Base-by-base conservation (phyloP, 768 basidiomycete species). In the Boletus fagicola region DNA sequence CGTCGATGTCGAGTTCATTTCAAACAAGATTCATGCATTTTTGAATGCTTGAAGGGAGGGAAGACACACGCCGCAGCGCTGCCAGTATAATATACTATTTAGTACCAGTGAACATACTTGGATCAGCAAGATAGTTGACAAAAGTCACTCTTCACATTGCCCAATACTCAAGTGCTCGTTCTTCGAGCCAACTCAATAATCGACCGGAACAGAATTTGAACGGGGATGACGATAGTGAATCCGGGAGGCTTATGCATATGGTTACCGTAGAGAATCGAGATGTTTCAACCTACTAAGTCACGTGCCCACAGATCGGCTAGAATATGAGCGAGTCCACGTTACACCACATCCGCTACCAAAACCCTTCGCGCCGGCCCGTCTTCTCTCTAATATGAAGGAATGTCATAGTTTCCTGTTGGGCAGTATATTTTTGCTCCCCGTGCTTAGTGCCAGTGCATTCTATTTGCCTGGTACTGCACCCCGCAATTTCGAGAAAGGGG, bases 381-480 rank as follows among this genome's bases (percentile, higher is more conserved):
- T 30, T 49, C 56, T 50, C 31, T 43, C 51, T 26, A 47, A 53
- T 40, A 73, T 72, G 72, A 68, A 50, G 62, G 47, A 49, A 45
- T 47, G 47, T n/a, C 54, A 39, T 31, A 30, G 44, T 10, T 47
- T 58, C 45, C 51, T 66, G n/a, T 38, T 67, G 10, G 61, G 63
- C 1, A 52, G 59, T 20, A 42, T 62, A 26, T 45, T 72, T 15
- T 40, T 73, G 0, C 60, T 74, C 24, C 53, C 59, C 2, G 53
- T 55, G 18, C 49, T 43, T 20, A 44, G 57, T 31, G 62, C 74
- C 43, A 63, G 76, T 51, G 90, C 90, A 5, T 98, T 98, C 77
- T 98, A 98, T 71, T 83, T 98, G 39, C 95, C 95, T 26, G 89
- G 89, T 26, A 83, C 95, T 30, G 92, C 95, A 8, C 96, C 96